Evolutionary conservation across 2,329 filamentous ascomycete genomes (phyloP).

Genomic region (Aspergillus intermedius): DNA sequence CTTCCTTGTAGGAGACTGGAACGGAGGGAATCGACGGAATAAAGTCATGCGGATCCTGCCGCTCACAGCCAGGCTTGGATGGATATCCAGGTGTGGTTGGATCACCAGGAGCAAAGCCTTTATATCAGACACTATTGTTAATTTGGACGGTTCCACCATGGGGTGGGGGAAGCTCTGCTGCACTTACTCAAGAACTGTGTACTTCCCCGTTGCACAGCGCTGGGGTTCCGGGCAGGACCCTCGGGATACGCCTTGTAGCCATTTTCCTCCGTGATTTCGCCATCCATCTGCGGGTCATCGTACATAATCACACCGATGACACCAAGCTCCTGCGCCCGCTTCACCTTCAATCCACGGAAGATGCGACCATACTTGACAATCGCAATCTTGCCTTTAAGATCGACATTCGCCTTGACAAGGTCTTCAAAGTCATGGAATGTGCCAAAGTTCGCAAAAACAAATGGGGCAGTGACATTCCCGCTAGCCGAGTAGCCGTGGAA

Average conservation of each 20-base stretch:
- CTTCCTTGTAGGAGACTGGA: constrained; percentile 83
- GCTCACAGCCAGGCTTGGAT: constrained; percentile 79
- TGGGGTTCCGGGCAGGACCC: constrained; percentile 80
- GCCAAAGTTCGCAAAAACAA: constrained; percentile 87
- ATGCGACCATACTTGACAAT: constrained; percentile 78
- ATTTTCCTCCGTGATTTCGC: constrained; percentile 70
- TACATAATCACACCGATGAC: constrained; percentile 83
- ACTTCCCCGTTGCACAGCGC: constrained; percentile 83
- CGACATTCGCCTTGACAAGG: constrained; percentile 65
- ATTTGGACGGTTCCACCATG: neutral
- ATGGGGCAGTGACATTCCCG: constrained; percentile 82
- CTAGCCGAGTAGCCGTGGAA: constrained; percentile 94
- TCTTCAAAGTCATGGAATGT: constrained; percentile 82
- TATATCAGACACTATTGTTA: neutral
- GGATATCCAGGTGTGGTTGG: constrained; percentile 92
- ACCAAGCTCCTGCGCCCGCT: constrained; percentile 82
- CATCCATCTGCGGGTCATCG: constrained; percentile 84
- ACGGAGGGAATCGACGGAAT: constrained; percentile 85
- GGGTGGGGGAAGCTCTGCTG: too few species aligned
- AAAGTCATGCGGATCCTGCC: constrained; percentile 60
- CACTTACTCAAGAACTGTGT: constrained; percentile 69
- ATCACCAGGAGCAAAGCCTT: constrained; percentile 58
- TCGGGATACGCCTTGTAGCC: constrained; percentile 74
- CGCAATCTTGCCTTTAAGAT: constrained; percentile 76
- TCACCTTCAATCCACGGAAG: constrained; percentile 87